phyloP scores from a whole-genome alignment of 148 eudicot genomes.

The Camellia japonica region DNA sequence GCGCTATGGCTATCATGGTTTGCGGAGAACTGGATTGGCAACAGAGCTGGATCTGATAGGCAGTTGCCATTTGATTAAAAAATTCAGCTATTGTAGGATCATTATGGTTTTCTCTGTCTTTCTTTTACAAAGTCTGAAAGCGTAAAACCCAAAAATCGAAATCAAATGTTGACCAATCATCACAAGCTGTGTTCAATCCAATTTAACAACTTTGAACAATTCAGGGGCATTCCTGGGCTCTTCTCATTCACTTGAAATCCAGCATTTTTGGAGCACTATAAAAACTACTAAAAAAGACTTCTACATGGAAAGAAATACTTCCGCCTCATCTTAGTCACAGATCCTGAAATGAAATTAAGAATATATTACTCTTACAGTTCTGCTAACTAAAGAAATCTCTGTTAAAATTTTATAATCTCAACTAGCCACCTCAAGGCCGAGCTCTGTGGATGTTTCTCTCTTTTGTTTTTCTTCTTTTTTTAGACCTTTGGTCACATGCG shows the following conservation, averaged over 20 bases:
- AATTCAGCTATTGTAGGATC: conserved; percentile 52
- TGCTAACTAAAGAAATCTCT: not conserved
- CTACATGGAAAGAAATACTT: conserved; percentile 3
- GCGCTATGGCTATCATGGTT: conserved; percentile 28
- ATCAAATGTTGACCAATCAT: conserved; percentile 1
- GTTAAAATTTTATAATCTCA: not conserved
- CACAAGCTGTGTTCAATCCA: not conserved
- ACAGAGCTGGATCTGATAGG: conserved; percentile 54
- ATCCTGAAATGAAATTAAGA: not conserved
- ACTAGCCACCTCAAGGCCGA: too few species aligned
- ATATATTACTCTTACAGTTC: not conserved
- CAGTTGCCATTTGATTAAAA: conserved; percentile 35
- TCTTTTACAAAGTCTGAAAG: conserved; percentile 52
- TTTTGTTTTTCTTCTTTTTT: not conserved
- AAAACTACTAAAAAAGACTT: not conserved
- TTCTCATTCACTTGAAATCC: not conserved
- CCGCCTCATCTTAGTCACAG: not conserved
- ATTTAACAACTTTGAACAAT: not conserved
- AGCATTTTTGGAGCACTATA: conserved; percentile 2
- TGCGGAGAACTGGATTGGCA: conserved; percentile 31
- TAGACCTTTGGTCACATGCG: too few species aligned
- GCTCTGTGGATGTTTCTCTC: too few species aligned
- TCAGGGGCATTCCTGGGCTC: not conserved
- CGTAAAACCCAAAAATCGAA: not conserved
- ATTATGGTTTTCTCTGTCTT: conserved; percentile 51